phyloP scores from a whole-genome alignment of 176 grass and related monocot species.

The Rhynchospora breviuscula region DNA sequence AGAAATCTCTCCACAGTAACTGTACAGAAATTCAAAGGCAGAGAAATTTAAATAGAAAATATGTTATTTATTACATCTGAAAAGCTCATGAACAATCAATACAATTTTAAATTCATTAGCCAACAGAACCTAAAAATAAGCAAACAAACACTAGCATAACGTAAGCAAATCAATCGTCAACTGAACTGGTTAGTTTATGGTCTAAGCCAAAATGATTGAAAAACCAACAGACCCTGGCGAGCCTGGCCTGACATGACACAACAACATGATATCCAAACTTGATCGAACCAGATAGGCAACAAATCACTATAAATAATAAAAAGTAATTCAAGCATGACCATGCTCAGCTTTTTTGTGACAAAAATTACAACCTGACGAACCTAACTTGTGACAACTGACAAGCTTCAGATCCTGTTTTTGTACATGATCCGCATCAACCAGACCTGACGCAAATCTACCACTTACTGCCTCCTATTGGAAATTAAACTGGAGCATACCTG shows the following conservation, averaged over 20 bases:
- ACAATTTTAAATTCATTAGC: background rate
- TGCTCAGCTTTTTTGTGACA: background rate
- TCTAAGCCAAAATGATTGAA: background rate
- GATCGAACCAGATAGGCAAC: background rate
- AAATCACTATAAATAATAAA: background rate
- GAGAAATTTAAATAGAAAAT: background rate
- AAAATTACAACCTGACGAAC: background rate
- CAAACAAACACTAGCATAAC: constrained; percentile 13
- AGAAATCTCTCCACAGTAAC: constrained; percentile 80
- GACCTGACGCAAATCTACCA: background rate
- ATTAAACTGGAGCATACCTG: constrained; percentile 27
- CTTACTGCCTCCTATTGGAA: background rate
- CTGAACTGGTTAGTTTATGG: too few species aligned
- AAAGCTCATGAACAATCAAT: background rate
- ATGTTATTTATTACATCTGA: background rate
- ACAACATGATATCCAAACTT: background rate
- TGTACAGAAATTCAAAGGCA: constrained; percentile 27
- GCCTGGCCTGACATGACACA: background rate
- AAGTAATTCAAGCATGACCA: background rate
- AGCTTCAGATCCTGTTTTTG: background rate
- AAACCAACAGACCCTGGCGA: too few species aligned
- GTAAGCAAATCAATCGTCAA: constrained; percentile 23
- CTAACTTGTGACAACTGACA: background rate
- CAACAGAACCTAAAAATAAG: background rate
- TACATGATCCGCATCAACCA: background rate